phyloP scores from a whole-genome alignment of 1,284 basidiomycete species.

The Microstroma glucosiphilum region DNA sequence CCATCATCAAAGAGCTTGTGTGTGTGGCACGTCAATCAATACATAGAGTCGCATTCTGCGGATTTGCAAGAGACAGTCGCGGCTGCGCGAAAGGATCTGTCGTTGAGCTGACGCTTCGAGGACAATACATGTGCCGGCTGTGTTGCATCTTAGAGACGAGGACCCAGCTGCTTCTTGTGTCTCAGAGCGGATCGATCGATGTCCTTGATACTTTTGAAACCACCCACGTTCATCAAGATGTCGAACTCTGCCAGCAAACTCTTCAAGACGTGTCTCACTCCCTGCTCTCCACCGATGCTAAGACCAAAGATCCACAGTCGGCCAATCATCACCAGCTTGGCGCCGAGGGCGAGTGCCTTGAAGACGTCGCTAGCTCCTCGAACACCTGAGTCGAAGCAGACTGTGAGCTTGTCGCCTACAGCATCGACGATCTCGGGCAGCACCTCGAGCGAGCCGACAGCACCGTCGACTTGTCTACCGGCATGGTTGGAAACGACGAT shows the following conservation, averaged over 20 bases:
- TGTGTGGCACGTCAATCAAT: too few species aligned
- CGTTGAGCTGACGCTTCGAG: too few species aligned
- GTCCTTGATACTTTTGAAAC: conserved; percentile 16
- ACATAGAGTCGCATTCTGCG: too few species aligned
- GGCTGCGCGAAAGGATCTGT: too few species aligned
- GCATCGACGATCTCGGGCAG: conserved; percentile 26
- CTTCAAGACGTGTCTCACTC: conserved; percentile 36
- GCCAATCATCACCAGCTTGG: conserved; percentile 40
- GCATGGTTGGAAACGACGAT: conserved; percentile 46
- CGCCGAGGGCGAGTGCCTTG: conserved; percentile 38
- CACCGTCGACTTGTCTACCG: conserved; percentile 46
- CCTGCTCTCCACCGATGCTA: conserved; percentile 33
- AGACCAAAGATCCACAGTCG: conserved; percentile 42
- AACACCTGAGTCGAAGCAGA: conserved; percentile 37
- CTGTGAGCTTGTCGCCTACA: conserved; percentile 22
- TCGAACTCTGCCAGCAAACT: conserved; percentile 39
- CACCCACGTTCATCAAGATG: conserved; percentile 23
- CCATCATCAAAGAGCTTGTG: too few species aligned
- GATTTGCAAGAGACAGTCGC: too few species aligned
- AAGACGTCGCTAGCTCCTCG: conserved; percentile 38
- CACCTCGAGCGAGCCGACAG: conserved; percentile 30
- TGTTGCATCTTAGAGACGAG: neutral
- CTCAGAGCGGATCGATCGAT: conserved; percentile 14
- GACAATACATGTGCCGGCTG: neutral
- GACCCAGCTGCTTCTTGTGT: conserved; percentile 4